These are phyloP conservation scores for Teratosphaeria gauchensis DNA, from an alignment of 2,329 filamentous ascomycete genomes.

Conservation along the genomic window DNA sequence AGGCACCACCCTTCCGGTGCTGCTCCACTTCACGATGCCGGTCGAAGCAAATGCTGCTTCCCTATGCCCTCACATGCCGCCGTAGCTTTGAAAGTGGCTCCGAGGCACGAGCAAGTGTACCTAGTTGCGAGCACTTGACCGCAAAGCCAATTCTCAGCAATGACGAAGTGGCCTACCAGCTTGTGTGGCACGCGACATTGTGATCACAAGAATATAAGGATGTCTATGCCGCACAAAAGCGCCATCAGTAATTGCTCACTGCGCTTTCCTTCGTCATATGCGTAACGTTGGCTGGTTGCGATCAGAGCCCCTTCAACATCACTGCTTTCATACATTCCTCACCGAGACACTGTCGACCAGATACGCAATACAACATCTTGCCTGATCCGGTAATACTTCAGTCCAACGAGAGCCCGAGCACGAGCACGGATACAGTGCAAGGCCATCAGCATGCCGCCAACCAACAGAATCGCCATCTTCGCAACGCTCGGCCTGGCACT, in stretches of 20 bases:
- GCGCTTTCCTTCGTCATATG: neutral
- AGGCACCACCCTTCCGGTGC: neutral
- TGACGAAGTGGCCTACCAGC: neutral
- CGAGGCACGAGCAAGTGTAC: neutral
- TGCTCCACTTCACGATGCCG: neutral
- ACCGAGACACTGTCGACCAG: neutral
- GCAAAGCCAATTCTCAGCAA: neutral
- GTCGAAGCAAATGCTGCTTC: neutral
- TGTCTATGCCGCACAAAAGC: neutral
- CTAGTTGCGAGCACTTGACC: neutral
- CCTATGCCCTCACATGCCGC: neutral
- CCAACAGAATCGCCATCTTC: neutral
- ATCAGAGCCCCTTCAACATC: neutral
- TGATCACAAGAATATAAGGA: neutral
- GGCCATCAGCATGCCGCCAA: neutral
- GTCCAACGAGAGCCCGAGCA: neutral
- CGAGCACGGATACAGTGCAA: neutral
- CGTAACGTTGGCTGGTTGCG: neutral
- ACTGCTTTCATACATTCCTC: neutral
- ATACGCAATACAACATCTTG: neutral
- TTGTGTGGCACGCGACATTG: neutral
- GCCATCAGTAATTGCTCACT: neutral
- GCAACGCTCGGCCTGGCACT: slow-evolving; percentile 14
- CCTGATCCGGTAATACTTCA: neutral
- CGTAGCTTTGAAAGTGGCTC: neutral